These are phyloP conservation scores for Picochlorum sp. DNA, from an alignment of 139 green algal species.

Conservation along the genomic window DNA sequence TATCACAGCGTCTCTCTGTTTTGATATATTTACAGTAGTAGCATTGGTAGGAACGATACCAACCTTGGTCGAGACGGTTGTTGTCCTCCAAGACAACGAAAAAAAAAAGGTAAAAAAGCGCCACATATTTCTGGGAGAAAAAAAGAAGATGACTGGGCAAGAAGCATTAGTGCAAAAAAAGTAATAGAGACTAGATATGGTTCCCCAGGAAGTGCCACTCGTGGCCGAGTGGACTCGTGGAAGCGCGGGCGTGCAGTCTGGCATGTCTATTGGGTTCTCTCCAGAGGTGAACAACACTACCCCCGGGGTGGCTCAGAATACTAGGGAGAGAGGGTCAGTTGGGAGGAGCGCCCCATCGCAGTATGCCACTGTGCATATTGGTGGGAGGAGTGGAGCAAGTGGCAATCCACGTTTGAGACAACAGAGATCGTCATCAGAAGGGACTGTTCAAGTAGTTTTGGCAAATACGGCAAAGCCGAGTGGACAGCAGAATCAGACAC, in stretches of 20 bases:
- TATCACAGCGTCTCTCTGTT: no score
- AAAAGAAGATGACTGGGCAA: no score
- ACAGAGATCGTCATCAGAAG: conserved; percentile 4
- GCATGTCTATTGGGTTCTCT: background rate
- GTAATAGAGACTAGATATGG: background rate
- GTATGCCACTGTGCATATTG: conserved; percentile 3
- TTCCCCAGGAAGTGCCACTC: background rate
- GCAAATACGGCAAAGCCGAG: background rate
- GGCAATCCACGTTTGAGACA: conserved; percentile 6
- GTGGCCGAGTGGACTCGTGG: conserved; percentile 5
- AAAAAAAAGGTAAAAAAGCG: no score
- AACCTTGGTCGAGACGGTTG: no score
- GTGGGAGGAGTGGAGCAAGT: conserved; percentile 7
- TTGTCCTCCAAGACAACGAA: no score
- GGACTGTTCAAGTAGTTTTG: conserved; percentile 9
- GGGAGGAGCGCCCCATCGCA: conserved; percentile 2
- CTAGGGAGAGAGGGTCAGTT: background rate
- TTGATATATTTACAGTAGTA: no score
- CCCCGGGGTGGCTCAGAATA: background rate
- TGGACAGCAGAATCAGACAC: background rate
- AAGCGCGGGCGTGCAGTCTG: conserved; percentile 2
- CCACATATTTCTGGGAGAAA: no score
- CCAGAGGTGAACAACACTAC: background rate
- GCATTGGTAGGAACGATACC: no score
- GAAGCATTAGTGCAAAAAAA: no score